Base-by-base conservation (phyloP, 306 rosid species). In the Lithocarpus polystachyus region DNA sequence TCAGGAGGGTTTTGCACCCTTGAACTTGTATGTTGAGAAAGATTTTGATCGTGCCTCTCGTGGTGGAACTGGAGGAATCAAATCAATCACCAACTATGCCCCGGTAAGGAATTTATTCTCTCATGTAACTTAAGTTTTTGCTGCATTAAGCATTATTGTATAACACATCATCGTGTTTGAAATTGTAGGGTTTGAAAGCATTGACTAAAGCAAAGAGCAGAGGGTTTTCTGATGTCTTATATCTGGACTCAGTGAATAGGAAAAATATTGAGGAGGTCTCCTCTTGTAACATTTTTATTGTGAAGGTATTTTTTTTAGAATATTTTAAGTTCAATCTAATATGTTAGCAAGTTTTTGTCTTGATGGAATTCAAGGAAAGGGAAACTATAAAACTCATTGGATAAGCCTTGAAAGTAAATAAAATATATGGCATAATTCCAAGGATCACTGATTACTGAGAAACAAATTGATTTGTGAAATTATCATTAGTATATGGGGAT, bases 201-300 rank as follows among this genome's bases (percentile, higher is more conserved):
- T 82, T 89, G 64, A 48, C 14, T 75, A 83, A 75, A 81, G 99
- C 99, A 29, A 93, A 93, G 83, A 84, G 31, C 69, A 78, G 77
- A 70, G 99, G 99, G 33, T 95, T 81, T 85, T 91, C 99, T 5
- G 99, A 95, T 82, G 99, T 95, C 45, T 59, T 93, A 23, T 95
- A 90, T 79, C 86, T 95, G 1, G 99, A 93, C 75, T 90, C 98
- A 0, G 83, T 29, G 57, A 82, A 86, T 23, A 91, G 83, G 79
- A 95, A 74, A 75, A 80, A 85, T 77, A n/a, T 93, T 56, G 98
- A 95, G 88, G 99, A 92, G 88, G 96, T 91, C 11, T 95, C 99
- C 75, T 86, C 98, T 64, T 95, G 97, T 81, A 95, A 95, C 84
- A 74, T 95, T 70, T 95, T 95, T 72, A 53, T 87, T 75, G 88